Conservation (phyloP, 768 basidiomycete genomes). For the Panaeolus cyanescens region DNA sequence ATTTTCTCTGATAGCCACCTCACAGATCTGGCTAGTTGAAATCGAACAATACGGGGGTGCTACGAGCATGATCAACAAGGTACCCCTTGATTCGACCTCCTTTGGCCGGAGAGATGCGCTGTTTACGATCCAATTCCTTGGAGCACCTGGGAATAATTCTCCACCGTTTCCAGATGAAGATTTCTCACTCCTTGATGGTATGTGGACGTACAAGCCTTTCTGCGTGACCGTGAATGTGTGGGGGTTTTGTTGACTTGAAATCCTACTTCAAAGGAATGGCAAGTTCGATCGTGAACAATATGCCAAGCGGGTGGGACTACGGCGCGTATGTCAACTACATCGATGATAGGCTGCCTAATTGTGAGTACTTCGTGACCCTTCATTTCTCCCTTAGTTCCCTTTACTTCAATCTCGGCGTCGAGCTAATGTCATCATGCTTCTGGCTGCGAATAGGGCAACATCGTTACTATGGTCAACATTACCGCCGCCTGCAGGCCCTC, state of each 20-base stretch:
- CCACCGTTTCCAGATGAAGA: slow-evolving; percentile 36
- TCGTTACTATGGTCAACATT: slow-evolving; percentile 34
- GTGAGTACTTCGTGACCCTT: slow-evolving; percentile 20
- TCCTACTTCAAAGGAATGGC: slow-evolving; percentile 21
- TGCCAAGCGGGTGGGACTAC: slow-evolving; percentile 27
- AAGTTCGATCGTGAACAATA: slow-evolving; percentile 24
- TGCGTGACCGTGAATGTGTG: neutral
- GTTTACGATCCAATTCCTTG: slow-evolving; percentile 30
- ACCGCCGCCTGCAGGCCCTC: slow-evolving; percentile 28
- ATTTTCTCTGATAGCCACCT: neutral
- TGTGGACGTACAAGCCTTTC: neutral
- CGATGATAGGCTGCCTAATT: slow-evolving; percentile 34
- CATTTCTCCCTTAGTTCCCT: neutral
- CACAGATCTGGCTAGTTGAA: slow-evolving; percentile 26
- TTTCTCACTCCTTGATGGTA: slow-evolving; percentile 36
- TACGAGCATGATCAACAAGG: slow-evolving; percentile 32
- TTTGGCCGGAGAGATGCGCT: slow-evolving; percentile 33
- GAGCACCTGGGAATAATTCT: slow-evolving; percentile 19
- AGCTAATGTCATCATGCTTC: neutral
- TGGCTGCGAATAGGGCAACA: slow-evolving; percentile 27
- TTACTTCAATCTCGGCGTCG: neutral
- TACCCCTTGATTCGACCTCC: slow-evolving; percentile 27
- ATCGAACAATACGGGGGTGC: slow-evolving; percentile 31
- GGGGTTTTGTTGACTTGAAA: too few species aligned
- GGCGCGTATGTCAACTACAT: slow-evolving; percentile 43